Conservation (phyloP, 345 rosid species). For the Brassica cretica region DNA sequence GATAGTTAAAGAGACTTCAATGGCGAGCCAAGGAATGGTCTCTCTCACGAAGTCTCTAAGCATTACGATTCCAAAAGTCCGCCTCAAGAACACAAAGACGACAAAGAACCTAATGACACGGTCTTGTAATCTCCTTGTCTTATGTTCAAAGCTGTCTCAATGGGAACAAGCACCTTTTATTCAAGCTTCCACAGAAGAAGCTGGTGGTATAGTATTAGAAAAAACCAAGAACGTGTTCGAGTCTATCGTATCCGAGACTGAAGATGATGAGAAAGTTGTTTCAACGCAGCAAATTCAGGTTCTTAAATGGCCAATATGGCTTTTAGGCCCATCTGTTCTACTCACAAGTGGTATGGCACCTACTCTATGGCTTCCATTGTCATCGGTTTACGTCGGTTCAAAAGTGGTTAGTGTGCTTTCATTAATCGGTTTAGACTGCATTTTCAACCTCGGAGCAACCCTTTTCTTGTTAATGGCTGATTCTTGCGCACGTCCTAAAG, state of each 20-base stretch:
- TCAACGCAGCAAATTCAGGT: conserved; percentile 44
- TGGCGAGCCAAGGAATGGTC: conserved; percentile 52
- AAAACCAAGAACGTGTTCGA: conserved; percentile 60
- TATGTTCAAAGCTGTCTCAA: conserved; percentile 57
- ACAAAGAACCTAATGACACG: conserved; percentile 28
- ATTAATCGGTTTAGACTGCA: conserved; percentile 80
- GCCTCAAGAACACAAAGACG: conserved; percentile 37
- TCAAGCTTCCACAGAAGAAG: conserved; percentile 50
- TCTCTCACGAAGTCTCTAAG: conserved; percentile 46
- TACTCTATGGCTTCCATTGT: conserved; percentile 82
- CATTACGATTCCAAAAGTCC: conserved; percentile 29
- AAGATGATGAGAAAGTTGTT: conserved; percentile 36
- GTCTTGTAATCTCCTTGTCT: conserved; percentile 36
- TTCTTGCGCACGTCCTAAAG: conserved; percentile 64
- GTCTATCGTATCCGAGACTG: conserved; percentile 46
- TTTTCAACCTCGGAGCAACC: conserved; percentile 83
- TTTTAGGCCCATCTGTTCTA: conserved; percentile 81
- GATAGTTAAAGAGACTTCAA: conserved; percentile 23
- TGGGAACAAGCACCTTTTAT: conserved; percentile 65
- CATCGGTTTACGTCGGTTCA: conserved; percentile 86
- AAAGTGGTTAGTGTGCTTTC: conserved; percentile 84
- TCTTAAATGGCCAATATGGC: conserved; percentile 88
- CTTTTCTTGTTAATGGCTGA: conserved; percentile 91
- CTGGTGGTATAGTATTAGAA: conserved; percentile 45
- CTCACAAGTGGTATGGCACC: conserved; percentile 88